Evolutionary conservation across 306 rosid genomes (phyloP), one percentile per base, ranked within the genome.

Genomic region (Medicago arabica): DNA sequence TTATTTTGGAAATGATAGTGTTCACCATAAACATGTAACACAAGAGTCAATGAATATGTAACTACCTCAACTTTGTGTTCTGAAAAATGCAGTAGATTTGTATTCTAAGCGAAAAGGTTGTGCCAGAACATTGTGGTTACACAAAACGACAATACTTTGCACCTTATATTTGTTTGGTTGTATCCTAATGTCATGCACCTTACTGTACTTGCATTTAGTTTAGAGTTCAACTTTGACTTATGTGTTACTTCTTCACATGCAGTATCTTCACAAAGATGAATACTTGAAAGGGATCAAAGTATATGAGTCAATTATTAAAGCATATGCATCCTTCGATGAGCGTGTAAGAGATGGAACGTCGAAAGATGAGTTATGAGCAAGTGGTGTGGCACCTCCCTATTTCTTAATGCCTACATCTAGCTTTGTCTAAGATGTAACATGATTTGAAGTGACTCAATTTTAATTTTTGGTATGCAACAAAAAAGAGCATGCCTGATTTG

Each of bases 191-290:
- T 28, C 31, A 28, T 28, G 4, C 31, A 28, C 7, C 51, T 60
- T 28, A 60, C 6, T 60, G 19, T 28, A 0, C 5, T 59, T 64
- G 7, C 17, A 69, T 62, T 68, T 4, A 47, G 53, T 51, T 61
- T 81, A 67, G 49, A 18, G 15, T 69, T 49, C 10, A 34, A 54
- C 62, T 72, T 75, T 82, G 68, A 82, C 70, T 9, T 38, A 34
- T 53, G 2, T 23, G 43, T 39, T 76, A 16, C 25, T 58, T 65
- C 61, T 62, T 53, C 73, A 57, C 69, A 66, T 83, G 85, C 88
- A 95, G 99, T 95, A 87, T 85, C 85, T 92, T 44, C 87, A 82
- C 89, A 84, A 86, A 88, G 93, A 82, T 19, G 97, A 84, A 76
- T 95, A 92, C 83, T 84, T 92, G 86, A 95, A 89, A 85, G 97